Base-by-base conservation (phyloP, 2,329 filamentous ascomycete genomes). In the Grosmannia penicillata region DNA sequence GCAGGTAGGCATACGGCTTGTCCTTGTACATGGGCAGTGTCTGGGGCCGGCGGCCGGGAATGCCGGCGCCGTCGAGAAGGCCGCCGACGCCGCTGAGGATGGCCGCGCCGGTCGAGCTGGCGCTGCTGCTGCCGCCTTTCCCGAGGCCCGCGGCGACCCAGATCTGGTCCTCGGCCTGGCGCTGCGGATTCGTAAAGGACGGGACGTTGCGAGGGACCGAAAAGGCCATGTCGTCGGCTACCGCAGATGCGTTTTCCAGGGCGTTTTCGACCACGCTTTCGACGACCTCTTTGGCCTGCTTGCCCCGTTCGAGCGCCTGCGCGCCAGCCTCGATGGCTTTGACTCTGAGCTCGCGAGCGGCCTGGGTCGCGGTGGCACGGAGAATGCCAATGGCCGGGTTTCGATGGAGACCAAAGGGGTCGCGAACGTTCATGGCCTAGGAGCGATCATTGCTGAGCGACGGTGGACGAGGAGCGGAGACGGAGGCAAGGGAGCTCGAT, bases 11-110 rank as follows among this genome's bases (percentile, higher is more conserved):
- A 54, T 83, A 91, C n/a, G 91, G 91, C 58, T 98, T 98, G 62
- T 98, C 91, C 61, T 98, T 98, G 65, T 98, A 98, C 82, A 96
- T 87, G 33, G 91, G 91, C 45, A 98, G 63, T 41, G 75, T 65
- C 43, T 56, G 63, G 21, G 33, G 28, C 15, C 23, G 25, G 22
- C 42, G 33, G 24, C 36, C 33, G 31, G 38, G n/a, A 17, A 51
- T 43, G 61, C 51, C 45, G 25, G 43, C 57, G 19, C 60, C 71
- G 27, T 77, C 72, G 45, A 87, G 77, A 43, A 86, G 68, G 42
- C 66, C 68, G 36, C 70, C 71, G 26, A 84, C 64, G 44, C 71
- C 74, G 49, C 72, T 70, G 35, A 78, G 65, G 28, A 84, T 65
- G 34, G n/a, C n/a, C n/a, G n/a, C n/a, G n/a, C n/a, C n/a, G n/a